Conservation (phyloP, 805 yeast species). For the Wickerhamiella nectarea region DNA sequence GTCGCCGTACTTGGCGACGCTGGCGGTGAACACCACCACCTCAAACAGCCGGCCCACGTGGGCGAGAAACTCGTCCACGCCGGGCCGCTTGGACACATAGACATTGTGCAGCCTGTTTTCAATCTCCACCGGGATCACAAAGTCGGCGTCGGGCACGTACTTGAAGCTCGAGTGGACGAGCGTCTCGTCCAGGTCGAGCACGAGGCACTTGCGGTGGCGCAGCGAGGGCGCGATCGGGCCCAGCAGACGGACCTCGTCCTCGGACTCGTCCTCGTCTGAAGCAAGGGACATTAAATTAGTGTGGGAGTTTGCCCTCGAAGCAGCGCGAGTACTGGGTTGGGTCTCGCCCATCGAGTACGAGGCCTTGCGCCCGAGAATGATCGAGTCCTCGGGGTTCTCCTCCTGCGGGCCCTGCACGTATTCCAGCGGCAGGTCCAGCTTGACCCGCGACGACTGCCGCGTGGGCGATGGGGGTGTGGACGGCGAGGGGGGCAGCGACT, state of each 20-base stretch:
- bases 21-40: slow-evolving; percentile 94
- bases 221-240: slow-evolving; percentile 39
- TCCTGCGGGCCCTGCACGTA: slow-evolving; percentile 7
- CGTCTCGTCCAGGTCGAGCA: slow-evolving; percentile 89
- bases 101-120: slow-evolving; percentile 88
- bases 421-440: slow-evolving; percentile 12
- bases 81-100: slow-evolving; percentile 93
- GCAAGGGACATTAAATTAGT: neutral
- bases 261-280: neutral
- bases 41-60: slow-evolving; percentile 79
- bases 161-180: slow-evolving; percentile 92
- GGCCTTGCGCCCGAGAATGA: slow-evolving; percentile 12
- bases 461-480: neutral
- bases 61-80: slow-evolving; percentile 83
- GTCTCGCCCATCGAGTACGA: slow-evolving; percentile 9
- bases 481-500: neutral
- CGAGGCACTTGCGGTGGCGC: slow-evolving; percentile 64
- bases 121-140: slow-evolving; percentile 93
- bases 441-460: slow-evolving; percentile 4
- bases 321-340: neutral
- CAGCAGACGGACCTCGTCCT: slow-evolving; percentile 30
- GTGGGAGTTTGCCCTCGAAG: slow-evolving; percentile 4
- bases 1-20: slow-evolving; percentile 90
- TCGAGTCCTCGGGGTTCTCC: slow-evolving; percentile 6
- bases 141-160: slow-evolving; percentile 82